Percentiles rank a stretch among this genome's conserved stretches.
phyloP scores from a whole-genome alignment of 208 protist genomes.

The Paratrypanosoma confusum region DNA sequence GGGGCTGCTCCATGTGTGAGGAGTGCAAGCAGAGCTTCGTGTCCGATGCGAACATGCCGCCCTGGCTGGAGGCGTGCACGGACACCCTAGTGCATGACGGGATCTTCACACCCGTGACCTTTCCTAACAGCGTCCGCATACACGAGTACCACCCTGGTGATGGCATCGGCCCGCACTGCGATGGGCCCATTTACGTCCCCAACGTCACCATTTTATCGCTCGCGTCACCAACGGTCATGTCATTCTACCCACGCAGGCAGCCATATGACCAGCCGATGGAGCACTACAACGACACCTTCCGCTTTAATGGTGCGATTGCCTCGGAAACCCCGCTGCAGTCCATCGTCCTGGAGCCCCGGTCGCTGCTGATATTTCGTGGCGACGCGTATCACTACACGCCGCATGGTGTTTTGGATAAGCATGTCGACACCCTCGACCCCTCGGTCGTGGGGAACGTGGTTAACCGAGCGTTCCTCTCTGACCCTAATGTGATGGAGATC shows the following conservation, averaged over 20 bases:
- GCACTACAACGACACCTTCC: conserved; percentile 90
- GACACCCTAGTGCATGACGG: conserved; percentile 82
- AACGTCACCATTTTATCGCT: conserved; percentile 71
- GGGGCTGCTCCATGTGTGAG: conserved; percentile 83
- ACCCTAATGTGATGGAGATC: conserved; percentile 36
- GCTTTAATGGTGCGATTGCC: conserved; percentile 72
- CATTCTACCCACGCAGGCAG: conserved; percentile 69
- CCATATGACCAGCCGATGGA: conserved; percentile 82
- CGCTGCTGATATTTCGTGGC: conserved; percentile 69
- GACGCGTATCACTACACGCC: conserved; percentile 81
- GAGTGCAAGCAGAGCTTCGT: conserved; percentile 82
- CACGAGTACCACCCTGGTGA: conserved; percentile 82
- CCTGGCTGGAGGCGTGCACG: conserved; percentile 62
- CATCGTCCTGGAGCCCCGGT: conserved; percentile 80
- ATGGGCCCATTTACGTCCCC: conserved; percentile 85
- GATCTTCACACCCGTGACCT: conserved; percentile 76
- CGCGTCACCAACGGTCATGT: conserved; percentile 72
- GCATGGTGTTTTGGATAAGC: conserved; percentile 72
- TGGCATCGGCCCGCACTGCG: conserved; percentile 80
- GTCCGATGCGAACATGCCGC: conserved; percentile 74
- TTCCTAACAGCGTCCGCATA: conserved; percentile 86
- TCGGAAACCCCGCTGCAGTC: conserved; percentile 40
- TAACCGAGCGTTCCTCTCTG: conserved; percentile 59
- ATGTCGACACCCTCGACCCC: conserved; percentile 37
- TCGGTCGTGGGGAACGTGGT: conserved; percentile 53